These are phyloP conservation scores for Salix brachista DNA, from an alignment of 345 rosid genomes.

Conservation along the genomic window DNA sequence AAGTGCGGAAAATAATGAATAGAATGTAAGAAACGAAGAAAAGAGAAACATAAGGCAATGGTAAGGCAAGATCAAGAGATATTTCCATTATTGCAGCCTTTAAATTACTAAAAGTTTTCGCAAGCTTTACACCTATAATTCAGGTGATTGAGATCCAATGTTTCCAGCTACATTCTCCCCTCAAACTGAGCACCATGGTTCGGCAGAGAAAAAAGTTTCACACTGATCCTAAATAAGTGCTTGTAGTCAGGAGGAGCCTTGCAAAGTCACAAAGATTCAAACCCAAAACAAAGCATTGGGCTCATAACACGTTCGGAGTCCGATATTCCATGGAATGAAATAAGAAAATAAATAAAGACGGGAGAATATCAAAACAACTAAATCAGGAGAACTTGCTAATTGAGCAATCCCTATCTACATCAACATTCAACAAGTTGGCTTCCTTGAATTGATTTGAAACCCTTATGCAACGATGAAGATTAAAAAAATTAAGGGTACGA, in stretches of 20 bases:
- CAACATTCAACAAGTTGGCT: too few relatives aligned
- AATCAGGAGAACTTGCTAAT: background rate
- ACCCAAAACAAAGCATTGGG: background rate
- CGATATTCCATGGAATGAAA: background rate
- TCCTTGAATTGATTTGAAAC: background rate
- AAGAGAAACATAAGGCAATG: background rate
- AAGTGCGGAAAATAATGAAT: background rate
- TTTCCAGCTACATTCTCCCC: background rate
- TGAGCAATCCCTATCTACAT: too few relatives aligned
- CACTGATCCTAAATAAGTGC: background rate
- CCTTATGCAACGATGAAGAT: background rate
- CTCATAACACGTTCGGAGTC: background rate
- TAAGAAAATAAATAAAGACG: background rate
- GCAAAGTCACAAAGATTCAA: background rate
- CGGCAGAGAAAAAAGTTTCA: background rate
- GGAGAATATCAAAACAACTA: background rate
- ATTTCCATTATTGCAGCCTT: background rate
- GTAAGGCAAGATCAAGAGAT: background rate
- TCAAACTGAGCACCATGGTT: background rate
- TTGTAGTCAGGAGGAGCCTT: background rate
- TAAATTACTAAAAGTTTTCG: background rate
- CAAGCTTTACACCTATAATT: background rate
- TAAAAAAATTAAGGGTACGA: background rate
- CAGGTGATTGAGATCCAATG: background rate
- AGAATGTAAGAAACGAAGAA: background rate